Evolutionary conservation across 805 yeast species (phyloP), one percentile per base, ranked within the genome.

Genomic region (Wickerhamomyces sydowiorum): DNA sequence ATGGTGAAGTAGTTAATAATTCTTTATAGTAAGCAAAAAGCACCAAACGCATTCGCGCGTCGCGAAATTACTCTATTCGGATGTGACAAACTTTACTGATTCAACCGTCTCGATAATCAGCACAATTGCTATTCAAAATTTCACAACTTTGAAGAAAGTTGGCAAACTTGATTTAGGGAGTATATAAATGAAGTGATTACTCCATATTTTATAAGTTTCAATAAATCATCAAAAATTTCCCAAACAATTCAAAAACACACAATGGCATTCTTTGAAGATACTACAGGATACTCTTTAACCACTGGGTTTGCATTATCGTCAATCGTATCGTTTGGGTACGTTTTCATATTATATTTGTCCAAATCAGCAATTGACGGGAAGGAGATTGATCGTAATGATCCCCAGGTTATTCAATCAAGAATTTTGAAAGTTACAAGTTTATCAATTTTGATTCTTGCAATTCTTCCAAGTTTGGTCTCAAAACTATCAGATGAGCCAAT

Each of bases 241-340:
- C n/a, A n/a, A n/a, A n/a, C n/a, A n/a, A n/a, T n/a, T n/a, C n/a
- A n/a, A n/a, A n/a, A n/a, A n/a, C n/a, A 12, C 32, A 32, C 8
- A 4, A 32, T 32, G 35, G 20, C 35, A 18, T 19, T 32, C 6
- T 13, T 32, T 4, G 35, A 27, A n/a, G 10, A 7, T 23, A 13
- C 22, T 7, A 10, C 35, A 5, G 43, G 39, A 5, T 24, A 41
- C 17, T 28, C 42, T 14, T 27, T 38, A 38, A 24, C 35, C 3
- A 38, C 40, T 1, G 58, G 64, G 3, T 37, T 54, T 9, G n/a
- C 43, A 0, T 50, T 65, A 6, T 57, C 73, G 0, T 25, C 63
- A 0, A 34, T 56, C 0, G 54, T 75, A 3, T 71, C 83, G 1
- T 41, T 62, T 12, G 60, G 70, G 3, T 79, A 77, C 53, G 82